Conservation (phyloP, 2,329 filamentous ascomycete species). For the Anisogramma anomala region DNA sequence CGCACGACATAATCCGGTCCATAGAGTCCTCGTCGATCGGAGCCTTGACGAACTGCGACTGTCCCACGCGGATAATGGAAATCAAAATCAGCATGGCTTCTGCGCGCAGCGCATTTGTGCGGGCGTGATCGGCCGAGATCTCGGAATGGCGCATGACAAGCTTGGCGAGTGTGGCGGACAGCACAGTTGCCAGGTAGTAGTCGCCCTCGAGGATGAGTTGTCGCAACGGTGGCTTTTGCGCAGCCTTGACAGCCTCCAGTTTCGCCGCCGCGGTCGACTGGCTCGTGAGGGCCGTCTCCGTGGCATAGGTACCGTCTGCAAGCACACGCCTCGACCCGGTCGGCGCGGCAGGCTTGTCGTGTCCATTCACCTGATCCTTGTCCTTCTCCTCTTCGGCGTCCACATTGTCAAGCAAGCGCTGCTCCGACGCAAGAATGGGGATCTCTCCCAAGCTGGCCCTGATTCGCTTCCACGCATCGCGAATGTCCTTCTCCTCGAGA, state of each 20-base stretch:
- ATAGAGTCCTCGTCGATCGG: slow-evolving; percentile 96
- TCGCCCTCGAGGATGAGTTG: slow-evolving; percentile 95
- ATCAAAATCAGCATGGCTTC: slow-evolving; percentile 99
- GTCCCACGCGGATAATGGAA: slow-evolving; percentile 91
- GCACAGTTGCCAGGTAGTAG: slow-evolving; percentile 87
- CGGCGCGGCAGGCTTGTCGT: slow-evolving; percentile 62
- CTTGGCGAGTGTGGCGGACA: slow-evolving; percentile 94
- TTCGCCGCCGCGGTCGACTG: slow-evolving; percentile 81
- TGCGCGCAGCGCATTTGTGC: slow-evolving; percentile 86
- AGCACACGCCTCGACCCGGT: slow-evolving; percentile 83
- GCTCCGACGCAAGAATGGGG: slow-evolving; percentile 89
- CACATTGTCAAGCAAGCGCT: slow-evolving; percentile 77
- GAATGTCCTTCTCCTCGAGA: slow-evolving; percentile 82
- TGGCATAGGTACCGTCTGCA: slow-evolving; percentile 94
- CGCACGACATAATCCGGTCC: slow-evolving; percentile 97
- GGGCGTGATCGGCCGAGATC: slow-evolving; percentile 71
- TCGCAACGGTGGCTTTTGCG: slow-evolving; percentile 86
- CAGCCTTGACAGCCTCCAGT: slow-evolving; percentile 91
- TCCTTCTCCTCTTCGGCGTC: slow-evolving; percentile 54
- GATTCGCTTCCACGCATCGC: slow-evolving; percentile 94
- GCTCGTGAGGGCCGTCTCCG: slow-evolving; percentile 89
- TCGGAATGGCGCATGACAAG: slow-evolving; percentile 95
- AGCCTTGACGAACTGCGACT: slow-evolving; percentile 97
- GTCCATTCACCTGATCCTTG: slow-evolving; percentile 62
- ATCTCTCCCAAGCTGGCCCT: slow-evolving; percentile 90